These are phyloP conservation scores for Vitellaria paradoxa DNA, from an alignment of 179 eudicot genomes.

Conservation along the genomic window DNA sequence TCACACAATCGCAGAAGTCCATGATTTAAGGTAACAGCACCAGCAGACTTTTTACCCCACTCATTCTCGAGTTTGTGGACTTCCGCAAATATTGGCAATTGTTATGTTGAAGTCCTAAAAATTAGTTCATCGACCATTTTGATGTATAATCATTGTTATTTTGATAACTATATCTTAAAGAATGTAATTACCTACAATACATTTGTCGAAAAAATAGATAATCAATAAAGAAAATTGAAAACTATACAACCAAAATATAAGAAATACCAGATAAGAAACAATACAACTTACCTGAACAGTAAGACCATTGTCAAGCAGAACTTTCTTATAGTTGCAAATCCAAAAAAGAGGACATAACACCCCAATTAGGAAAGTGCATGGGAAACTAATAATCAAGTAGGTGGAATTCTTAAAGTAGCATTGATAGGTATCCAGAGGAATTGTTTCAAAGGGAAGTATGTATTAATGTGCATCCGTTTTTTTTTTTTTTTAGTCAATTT, in stretches of 20 bases:
- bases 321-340: conserved; percentile 73
- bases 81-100: background rate
- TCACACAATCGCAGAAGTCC: background rate
- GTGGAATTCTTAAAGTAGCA: background rate
- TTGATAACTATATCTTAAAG: background rate
- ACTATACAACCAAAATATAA: background rate
- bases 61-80: background rate
- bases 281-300: conserved; percentile 51
- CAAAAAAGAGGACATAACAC: conserved; percentile 6
- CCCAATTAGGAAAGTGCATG: background rate
- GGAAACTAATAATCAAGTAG: background rate
- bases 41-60: background rate
- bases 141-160: background rate
- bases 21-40: background rate
- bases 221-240: background rate
- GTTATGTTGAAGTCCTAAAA: background rate
- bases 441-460: background rate
- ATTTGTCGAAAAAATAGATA: background rate
- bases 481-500: background rate
- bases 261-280: background rate
- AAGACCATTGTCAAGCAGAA: conserved; percentile 85
- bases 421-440: background rate
- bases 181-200: background rate
- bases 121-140: background rate
- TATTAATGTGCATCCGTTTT: background rate